Evolutionary conservation across 805 yeast genomes (phyloP).

Genomic region (Komagataella pseudopastoris): DNA sequence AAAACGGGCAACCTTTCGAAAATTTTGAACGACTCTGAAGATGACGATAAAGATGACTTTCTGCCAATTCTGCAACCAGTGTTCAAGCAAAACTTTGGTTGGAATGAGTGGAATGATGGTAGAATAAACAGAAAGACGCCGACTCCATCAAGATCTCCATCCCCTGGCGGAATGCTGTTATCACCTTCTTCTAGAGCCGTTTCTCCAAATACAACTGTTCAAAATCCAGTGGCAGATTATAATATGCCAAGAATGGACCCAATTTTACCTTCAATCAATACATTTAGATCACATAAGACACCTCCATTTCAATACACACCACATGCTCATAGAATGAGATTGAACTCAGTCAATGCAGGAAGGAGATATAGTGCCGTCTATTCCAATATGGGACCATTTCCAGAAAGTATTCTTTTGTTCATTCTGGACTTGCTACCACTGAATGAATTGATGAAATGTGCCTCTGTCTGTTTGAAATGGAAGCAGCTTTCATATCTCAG

Average conservation of each 20-base stretch:
- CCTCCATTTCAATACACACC: slow-evolving; percentile 35
- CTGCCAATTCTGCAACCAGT: neutral
- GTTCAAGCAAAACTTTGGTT: neutral
- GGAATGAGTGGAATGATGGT: neutral
- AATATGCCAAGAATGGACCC: slow-evolving; percentile 26
- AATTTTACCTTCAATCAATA: slow-evolving; percentile 17
- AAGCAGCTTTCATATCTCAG: slow-evolving; percentile 47
- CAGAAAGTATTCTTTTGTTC: slow-evolving; percentile 42
- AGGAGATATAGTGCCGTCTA: slow-evolving; percentile 12
- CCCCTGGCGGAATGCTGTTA: neutral
- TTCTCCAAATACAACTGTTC: neutral
- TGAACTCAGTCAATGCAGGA: slow-evolving; percentile 27
- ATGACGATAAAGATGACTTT: neutral
- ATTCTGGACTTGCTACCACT: slow-evolving; percentile 41
- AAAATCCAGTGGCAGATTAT: neutral
- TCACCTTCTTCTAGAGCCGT: neutral
- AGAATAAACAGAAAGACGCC: neutral
- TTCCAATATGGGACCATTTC: slow-evolving; percentile 22
- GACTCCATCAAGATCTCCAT: neutral
- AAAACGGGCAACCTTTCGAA: slow-evolving; percentile 6
- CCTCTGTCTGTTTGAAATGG: slow-evolving; percentile 55
- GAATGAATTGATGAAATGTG: slow-evolving; percentile 45
- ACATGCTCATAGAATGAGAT: slow-evolving; percentile 36
- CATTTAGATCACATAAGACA: slow-evolving; percentile 16
- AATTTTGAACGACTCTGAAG: slow-evolving; percentile 6